Conservation (phyloP, 2,329 filamentous ascomycete genomes). For the Fusarium mundagurra region DNA sequence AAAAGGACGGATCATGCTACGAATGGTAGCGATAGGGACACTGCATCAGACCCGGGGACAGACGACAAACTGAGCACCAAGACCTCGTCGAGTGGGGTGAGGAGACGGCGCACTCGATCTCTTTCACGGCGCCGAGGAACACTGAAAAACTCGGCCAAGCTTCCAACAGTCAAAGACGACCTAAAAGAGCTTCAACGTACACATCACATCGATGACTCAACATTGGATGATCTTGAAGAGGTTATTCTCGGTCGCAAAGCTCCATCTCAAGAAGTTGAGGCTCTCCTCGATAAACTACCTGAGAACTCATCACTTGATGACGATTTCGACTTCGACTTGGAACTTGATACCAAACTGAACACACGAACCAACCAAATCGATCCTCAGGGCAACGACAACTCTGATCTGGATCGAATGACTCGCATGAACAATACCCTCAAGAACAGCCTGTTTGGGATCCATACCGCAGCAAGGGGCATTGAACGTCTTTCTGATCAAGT, state of each 20-base stretch:
- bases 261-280: slow-evolving; percentile 38
- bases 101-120: slow-evolving; percentile 50
- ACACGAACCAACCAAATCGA: slow-evolving; percentile 37
- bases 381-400: slow-evolving; percentile 42
- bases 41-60: slow-evolving; percentile 47
- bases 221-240: slow-evolving; percentile 66
- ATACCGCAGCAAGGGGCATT: slow-evolving; percentile 66
- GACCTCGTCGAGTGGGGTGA: slow-evolving; percentile 38
- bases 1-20: slow-evolving; percentile 37
- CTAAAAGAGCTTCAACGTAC: slow-evolving; percentile 61
- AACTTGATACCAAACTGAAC: slow-evolving; percentile 41
- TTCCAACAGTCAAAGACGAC: slow-evolving; percentile 65
- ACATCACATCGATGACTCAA: slow-evolving; percentile 68
- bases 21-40: slow-evolving; percentile 42
- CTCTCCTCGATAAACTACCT: slow-evolving; percentile 40
- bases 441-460: slow-evolving; percentile 62
- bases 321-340: slow-evolving; percentile 40
- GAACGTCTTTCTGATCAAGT: slow-evolving; percentile 66
- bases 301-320: slow-evolving; percentile 36
- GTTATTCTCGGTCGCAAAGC: slow-evolving; percentile 55
- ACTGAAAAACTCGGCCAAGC: slow-evolving; percentile 63
- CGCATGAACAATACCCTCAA: slow-evolving; percentile 64
- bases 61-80: slow-evolving; percentile 38
- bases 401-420: slow-evolving; percentile 55
- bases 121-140: slow-evolving; percentile 56